Evolutionary conservation across 2,329 filamentous ascomycete species (phyloP).

Genomic region (Gnomoniopsis smithogilvyi): DNA sequence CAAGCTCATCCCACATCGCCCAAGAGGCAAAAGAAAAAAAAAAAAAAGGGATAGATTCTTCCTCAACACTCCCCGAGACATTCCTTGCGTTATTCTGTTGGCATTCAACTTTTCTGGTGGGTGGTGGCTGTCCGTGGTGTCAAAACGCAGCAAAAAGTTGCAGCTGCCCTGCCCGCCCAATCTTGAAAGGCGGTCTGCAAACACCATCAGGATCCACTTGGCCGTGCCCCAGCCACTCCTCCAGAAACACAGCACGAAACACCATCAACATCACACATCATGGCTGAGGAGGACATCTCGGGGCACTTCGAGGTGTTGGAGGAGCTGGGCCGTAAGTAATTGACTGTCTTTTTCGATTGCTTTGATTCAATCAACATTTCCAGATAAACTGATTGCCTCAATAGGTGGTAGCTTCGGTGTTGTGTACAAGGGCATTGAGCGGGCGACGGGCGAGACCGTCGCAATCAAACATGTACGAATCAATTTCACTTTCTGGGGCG

Average conservation of each 20-base stretch:
- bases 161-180: background rate
- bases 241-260: background rate
- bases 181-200: slow-evolving; percentile 1
- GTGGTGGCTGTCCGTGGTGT: background rate
- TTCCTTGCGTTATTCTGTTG: background rate
- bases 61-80: background rate
- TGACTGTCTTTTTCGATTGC: background rate
- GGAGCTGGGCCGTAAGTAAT: slow-evolving; percentile 82
- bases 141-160: slow-evolving; percentile 1
- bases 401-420: slow-evolving; percentile 91
- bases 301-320: slow-evolving; percentile 92
- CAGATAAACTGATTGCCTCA: slow-evolving; percentile 8
- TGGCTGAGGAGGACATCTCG: slow-evolving; percentile 67
- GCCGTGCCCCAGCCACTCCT: background rate
- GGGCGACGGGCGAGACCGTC: slow-evolving; percentile 84
- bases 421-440: slow-evolving; percentile 95
- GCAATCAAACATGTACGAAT: slow-evolving; percentile 88
- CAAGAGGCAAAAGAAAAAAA: background rate
- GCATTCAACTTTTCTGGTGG: background rate
- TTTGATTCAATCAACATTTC: background rate
- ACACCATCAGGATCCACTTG: background rate
- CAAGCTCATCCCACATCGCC: background rate
- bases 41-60: background rate
- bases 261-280: slow-evolving; percentile 29
- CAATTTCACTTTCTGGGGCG: background rate